phyloP scores from a whole-genome alignment of 306 rosid genomes.

The Arachis hypogaea region DNA sequence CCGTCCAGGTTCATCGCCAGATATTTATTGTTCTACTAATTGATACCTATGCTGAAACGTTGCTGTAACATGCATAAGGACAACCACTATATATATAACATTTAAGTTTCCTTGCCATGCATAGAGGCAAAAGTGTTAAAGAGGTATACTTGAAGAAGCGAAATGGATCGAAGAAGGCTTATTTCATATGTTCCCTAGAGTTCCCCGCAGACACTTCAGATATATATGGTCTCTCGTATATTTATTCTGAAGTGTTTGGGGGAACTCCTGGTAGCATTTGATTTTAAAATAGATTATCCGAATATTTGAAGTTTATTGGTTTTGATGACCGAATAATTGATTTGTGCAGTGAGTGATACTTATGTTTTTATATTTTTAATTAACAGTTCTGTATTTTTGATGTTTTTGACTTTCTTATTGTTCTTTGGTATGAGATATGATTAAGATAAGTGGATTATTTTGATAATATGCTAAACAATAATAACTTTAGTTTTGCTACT shows the following conservation, averaged over 20 bases:
- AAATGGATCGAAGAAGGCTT: not conserved
- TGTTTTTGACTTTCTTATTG: too few species aligned
- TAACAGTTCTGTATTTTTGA: too few species aligned
- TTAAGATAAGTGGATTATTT: too few species aligned
- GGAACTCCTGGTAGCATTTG: slow-evolving; percentile 29
- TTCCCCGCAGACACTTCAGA: slow-evolving; percentile 35
- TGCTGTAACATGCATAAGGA: not conserved
- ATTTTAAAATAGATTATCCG: not conserved
- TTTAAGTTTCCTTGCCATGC: not conserved
- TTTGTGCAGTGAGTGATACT: not conserved
- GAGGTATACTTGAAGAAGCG: not conserved
- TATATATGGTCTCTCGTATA: not conserved
- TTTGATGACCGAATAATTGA: too few species aligned
- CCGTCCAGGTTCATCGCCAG: slow-evolving; percentile 18
- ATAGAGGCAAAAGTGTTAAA: not conserved
- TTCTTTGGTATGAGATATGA: too few species aligned
- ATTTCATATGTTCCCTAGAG: slow-evolving; percentile 28
- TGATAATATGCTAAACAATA: too few species aligned
- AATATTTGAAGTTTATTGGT: not conserved
- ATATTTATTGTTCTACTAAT: not conserved
- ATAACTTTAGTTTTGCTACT: too few species aligned
- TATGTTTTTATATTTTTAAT: not conserved
- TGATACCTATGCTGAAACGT: not conserved
- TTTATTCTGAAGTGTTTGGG: slow-evolving; percentile 36
- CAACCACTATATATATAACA: slow-evolving; percentile 16